phyloP scores from a whole-genome alignment of 2,329 filamentous ascomycete species.

The Aspergillus sp. region DNA sequence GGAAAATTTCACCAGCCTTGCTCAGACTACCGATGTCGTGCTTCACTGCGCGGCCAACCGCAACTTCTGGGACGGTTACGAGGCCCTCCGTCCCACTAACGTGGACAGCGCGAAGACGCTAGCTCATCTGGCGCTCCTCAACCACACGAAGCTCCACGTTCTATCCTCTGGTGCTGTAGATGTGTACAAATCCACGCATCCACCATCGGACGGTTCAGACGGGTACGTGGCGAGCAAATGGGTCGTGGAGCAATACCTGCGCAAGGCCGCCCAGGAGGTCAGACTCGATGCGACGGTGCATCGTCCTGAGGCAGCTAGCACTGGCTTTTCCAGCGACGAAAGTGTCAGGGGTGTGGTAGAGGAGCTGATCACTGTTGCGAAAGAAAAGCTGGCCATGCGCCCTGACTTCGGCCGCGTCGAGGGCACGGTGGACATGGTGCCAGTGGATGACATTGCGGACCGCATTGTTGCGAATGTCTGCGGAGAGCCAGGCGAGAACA shows the following conservation, averaged over 20 bases:
- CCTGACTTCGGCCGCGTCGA: no score
- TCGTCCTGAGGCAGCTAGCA: no score
- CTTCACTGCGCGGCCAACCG: conserved; percentile 10
- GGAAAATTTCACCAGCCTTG: background rate
- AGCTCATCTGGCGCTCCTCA: conserved; percentile 22
- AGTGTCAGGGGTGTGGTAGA: no score
- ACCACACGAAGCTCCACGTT: conserved; percentile 24
- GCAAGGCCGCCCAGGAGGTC: no score
- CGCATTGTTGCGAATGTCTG: no score
- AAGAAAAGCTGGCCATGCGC: no score
- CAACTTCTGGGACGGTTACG: conserved; percentile 27
- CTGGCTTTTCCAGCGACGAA: no score
- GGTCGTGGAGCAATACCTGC: conserved; percentile 30
- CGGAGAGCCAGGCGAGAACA: no score
- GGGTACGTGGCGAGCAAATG: conserved; percentile 41
- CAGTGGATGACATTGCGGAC: no score
- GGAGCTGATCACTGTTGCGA: no score
- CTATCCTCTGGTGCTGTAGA: conserved; percentile 24
- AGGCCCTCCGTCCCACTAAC: conserved; percentile 23
- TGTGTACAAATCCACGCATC: conserved; percentile 16
- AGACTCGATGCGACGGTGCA: no score
- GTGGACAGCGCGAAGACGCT: conserved; percentile 24
- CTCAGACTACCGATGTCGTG: background rate
- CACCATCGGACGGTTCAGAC: conserved; percentile 22
- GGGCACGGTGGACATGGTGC: no score